phyloP scores from a whole-genome alignment of 176 grass and related monocot species.

The Saccharum officinarum region DNA sequence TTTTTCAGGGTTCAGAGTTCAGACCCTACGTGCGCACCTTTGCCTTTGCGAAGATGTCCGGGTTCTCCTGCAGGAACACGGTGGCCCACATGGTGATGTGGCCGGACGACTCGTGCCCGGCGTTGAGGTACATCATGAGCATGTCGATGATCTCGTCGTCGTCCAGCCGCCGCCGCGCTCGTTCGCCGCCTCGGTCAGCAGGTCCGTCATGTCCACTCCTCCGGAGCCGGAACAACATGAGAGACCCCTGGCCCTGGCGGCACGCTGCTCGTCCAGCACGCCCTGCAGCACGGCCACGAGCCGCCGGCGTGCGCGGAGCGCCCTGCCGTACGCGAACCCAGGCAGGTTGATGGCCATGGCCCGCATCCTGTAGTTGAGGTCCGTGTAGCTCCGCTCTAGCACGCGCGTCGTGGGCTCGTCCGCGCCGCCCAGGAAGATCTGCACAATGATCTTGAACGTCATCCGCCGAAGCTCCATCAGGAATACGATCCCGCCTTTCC shows the following conservation, averaged over 20 bases:
- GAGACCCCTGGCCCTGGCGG: background rate
- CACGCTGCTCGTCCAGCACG: conserved; percentile 56
- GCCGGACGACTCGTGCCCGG: conserved; percentile 88
- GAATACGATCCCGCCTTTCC: conserved; percentile 40
- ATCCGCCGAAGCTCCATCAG: conserved; percentile 58
- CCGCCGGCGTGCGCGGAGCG: conserved; percentile 59
- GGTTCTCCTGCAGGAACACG: conserved; percentile 83
- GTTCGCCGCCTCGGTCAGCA: conserved; percentile 58
- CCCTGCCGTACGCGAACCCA: conserved; percentile 73
- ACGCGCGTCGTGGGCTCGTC: conserved; percentile 36
- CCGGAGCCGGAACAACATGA: background rate
- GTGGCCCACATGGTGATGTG: conserved; percentile 99
- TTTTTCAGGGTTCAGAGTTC: no score
- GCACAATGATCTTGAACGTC: conserved; percentile 85
- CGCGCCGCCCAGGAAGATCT: conserved; percentile 70
- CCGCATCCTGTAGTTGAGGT: conserved; percentile 84
- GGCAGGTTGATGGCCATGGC: conserved; percentile 92
- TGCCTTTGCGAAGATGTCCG: conserved; percentile 58
- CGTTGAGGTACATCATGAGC: conserved; percentile 93
- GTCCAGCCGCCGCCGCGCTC: conserved; percentile 52
- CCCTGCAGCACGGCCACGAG: conserved; percentile 63
- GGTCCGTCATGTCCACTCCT: conserved; percentile 84
- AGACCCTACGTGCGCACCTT: conserved; percentile 46
- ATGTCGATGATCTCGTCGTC: conserved; percentile 88
- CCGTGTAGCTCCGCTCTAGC: conserved; percentile 75